Percentiles rank a stretch among this genome's conserved stretches.
phyloP scores from a whole-genome alignment of 108 stramenopile species.

The Fragilaria radians region DNA sequence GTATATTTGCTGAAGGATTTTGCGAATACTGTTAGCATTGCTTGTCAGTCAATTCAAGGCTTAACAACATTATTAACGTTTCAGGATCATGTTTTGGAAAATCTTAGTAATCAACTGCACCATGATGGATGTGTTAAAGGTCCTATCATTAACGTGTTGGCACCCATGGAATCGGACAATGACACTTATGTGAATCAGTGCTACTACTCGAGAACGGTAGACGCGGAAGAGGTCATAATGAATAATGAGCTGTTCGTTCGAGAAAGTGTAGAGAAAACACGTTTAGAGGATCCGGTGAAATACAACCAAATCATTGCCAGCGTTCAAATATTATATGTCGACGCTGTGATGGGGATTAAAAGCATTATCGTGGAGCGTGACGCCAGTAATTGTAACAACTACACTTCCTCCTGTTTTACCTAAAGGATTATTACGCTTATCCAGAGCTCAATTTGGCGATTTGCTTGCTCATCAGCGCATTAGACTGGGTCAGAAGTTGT shows the following conservation, averaged over 20 bases:
- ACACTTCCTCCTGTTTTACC: background rate
- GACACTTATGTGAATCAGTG: background rate
- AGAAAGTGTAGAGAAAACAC: background rate
- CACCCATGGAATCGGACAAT: background rate
- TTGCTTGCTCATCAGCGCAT: background rate
- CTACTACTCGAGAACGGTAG: no score
- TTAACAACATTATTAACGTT: background rate
- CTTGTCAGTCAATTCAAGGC: background rate
- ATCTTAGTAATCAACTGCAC: background rate
- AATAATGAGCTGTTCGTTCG: background rate
- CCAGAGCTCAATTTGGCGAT: background rate
- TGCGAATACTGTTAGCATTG: background rate
- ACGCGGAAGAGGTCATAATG: no score
- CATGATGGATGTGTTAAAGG: background rate
- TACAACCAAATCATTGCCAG: background rate
- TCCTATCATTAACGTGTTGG: background rate
- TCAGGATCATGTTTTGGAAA: background rate
- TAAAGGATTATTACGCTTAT: background rate
- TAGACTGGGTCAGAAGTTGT: background rate
- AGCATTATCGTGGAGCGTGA: background rate
- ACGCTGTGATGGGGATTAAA: background rate
- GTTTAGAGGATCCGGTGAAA: background rate
- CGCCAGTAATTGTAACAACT: background rate
- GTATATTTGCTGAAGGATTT: background rate
- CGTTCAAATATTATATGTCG: background rate